phyloP scores from a whole-genome alignment of 768 basidiomycete species.

The Paxillus rubicundulus region DNA sequence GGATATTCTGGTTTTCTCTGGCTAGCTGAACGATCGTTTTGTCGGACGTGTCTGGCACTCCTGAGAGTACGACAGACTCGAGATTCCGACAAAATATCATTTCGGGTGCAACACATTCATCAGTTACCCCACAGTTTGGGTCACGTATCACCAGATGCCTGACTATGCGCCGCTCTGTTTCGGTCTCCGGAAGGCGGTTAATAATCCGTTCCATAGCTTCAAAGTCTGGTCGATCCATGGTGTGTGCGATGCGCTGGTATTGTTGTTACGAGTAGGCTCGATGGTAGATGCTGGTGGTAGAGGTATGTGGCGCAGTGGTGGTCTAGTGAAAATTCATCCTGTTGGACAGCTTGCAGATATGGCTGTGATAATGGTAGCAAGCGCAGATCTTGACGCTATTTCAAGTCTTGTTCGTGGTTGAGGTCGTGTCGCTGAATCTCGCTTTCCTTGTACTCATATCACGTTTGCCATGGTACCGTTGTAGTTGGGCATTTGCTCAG shows the following conservation, averaged over 20 bases:
- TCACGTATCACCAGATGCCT: slow-evolving; percentile 57
- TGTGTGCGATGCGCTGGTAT: background rate
- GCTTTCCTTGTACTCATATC: background rate
- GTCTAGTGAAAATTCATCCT: background rate
- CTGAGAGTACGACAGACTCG: slow-evolving; percentile 65
- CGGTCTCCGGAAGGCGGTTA: slow-evolving; percentile 58
- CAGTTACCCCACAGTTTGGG: slow-evolving; percentile 41
- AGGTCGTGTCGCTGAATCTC: no score
- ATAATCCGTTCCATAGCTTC: slow-evolving; percentile 59
- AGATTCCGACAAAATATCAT: slow-evolving; percentile 62
- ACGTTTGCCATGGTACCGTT: background rate
- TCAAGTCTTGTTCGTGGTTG: background rate
- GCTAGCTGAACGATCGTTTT: slow-evolving; percentile 65
- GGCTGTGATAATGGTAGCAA: background rate
- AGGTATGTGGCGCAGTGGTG: background rate
- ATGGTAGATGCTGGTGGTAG: background rate
- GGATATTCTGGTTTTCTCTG: slow-evolving; percentile 58
- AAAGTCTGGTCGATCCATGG: slow-evolving; percentile 27
- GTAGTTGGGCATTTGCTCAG: background rate
- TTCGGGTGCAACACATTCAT: slow-evolving; percentile 58
- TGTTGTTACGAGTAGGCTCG: background rate
- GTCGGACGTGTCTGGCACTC: slow-evolving; percentile 67
- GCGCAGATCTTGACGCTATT: background rate
- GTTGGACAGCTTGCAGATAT: background rate
- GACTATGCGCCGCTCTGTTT: slow-evolving; percentile 56